Conservation (phyloP, 2,329 filamentous ascomycete species). For the Colletotrichum simmondsii region DNA sequence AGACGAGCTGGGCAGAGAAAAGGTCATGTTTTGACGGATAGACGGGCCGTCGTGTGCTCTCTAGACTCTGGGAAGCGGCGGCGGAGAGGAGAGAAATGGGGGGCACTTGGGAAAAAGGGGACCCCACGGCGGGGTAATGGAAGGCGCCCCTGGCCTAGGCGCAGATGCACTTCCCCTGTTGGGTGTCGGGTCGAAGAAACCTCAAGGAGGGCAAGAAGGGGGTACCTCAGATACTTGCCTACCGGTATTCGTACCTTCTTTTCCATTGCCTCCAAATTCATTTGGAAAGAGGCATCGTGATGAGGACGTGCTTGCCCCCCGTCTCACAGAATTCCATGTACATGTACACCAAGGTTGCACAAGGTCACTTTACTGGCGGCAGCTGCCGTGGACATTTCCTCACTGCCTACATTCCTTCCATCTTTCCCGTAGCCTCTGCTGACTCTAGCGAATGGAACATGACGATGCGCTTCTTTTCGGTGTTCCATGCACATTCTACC, state of each 20-base stretch:
- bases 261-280: neutral
- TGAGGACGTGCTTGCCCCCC: neutral
- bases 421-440: neutral
- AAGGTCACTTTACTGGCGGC: neutral
- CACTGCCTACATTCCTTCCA: too few relatives aligned
- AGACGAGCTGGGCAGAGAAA: conserved; percentile 3
- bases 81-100: conserved; percentile 14
- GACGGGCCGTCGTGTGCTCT: conserved; percentile 46
- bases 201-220: neutral
- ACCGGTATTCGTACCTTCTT: neutral
- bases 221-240: neutral
- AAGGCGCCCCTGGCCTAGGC: conserved; percentile 16
- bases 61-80: conserved; percentile 17
- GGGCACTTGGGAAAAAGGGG: neutral
- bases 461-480: neutral
- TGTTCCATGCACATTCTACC: neutral
- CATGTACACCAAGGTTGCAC: neutral
- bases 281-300: neutral
- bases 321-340: neutral
- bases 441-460: neutral
- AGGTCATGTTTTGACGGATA: conserved; percentile 42
- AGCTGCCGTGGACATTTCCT: neutral
- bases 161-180: neutral
- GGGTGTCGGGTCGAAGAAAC: neutral
- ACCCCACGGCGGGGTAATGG: conserved; percentile 36